A percentile compares a stretch with the other conserved stretches of the same genome.
These are phyloP conservation scores for Echria macrotheca DNA, from an alignment of 495 filamentous ascomycete species.

Conservation along the genomic window DNA sequence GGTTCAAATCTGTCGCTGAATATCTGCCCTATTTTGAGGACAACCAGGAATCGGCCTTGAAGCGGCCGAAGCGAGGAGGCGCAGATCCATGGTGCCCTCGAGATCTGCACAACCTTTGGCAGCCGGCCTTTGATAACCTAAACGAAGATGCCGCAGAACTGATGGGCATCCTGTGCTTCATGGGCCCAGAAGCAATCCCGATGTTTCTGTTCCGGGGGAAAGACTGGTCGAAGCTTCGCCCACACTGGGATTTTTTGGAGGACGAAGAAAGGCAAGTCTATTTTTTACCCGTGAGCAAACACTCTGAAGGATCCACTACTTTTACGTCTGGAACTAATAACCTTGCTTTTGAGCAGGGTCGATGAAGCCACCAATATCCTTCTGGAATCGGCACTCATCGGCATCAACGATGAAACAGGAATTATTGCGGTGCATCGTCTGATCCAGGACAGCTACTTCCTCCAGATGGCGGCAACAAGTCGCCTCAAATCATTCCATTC, in stretches of 20 bases:
- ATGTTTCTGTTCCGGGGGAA: not conserved
- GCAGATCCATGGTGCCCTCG: not conserved
- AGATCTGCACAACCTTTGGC: slow-evolving; percentile 2
- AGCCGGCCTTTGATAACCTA: not conserved
- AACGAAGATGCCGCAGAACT: slow-evolving; percentile 1
- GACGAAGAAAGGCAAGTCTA: not conserved
- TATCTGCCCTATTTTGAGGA: not conserved
- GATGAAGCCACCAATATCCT: not conserved
- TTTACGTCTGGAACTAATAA: not conserved
- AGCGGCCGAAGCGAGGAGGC: not conserved
- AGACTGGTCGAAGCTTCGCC: not conserved
- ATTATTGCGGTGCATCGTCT: slow-evolving; percentile 2
- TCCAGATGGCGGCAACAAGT: not conserved
- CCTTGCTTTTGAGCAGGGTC: not conserved
- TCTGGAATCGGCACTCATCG: not conserved
- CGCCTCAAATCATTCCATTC: slow-evolving; percentile 1
- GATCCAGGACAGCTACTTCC: not conserved
- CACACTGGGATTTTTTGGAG: not conserved
- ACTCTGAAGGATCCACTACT: not conserved
- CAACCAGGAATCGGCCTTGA: not conserved
- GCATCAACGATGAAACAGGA: not conserved
- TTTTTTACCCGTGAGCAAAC: not conserved
- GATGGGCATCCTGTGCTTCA: not conserved
- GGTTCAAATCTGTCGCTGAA: not conserved
- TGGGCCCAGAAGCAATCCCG: not conserved